Percentiles rank a stretch among this genome's conserved stretches.
Evolutionary conservation across 164 flowering plant genomes (phyloP).

Genomic region (Cinnamomum chago): DNA sequence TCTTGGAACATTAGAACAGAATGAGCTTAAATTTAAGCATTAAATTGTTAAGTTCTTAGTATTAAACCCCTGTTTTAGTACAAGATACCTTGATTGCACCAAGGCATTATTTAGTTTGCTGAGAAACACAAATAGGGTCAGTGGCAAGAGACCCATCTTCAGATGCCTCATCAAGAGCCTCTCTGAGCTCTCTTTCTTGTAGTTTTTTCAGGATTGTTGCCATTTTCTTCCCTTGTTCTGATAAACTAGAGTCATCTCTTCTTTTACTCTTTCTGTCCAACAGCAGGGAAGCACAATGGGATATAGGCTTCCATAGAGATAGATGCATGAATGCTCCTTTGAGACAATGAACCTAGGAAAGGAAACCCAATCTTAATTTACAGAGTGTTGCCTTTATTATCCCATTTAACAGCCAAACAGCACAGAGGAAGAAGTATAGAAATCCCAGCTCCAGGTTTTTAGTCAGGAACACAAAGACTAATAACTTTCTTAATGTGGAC

Average conservation of each 20-base stretch:
- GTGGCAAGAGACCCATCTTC: slow-evolving; percentile 80
- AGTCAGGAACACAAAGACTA: slow-evolving; percentile 12
- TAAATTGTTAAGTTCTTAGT: too few species aligned
- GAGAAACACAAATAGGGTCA: too few species aligned
- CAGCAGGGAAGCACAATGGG: slow-evolving; percentile 76
- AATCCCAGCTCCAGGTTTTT: slow-evolving; percentile 8
- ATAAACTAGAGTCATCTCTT: slow-evolving; percentile 45
- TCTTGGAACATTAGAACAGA: too few species aligned
- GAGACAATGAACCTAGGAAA: slow-evolving; percentile 13
- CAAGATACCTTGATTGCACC: too few species aligned
- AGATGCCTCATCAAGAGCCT: slow-evolving; percentile 89
- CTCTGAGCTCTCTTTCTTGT: slow-evolving; percentile 77
- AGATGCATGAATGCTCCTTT: slow-evolving; percentile 46
- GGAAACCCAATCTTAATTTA: slow-evolving; percentile 1
- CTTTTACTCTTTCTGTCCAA: slow-evolving; percentile 64
- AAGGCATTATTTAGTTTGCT: too few species aligned
- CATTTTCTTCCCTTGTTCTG: slow-evolving; percentile 33
- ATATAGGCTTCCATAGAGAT: slow-evolving; percentile 82
- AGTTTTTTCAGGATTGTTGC: slow-evolving; percentile 54
- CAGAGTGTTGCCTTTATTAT: background rate
- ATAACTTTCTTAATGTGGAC: slow-evolving; percentile 8
- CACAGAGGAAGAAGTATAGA: slow-evolving; percentile 11
- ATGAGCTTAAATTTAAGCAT: too few species aligned
- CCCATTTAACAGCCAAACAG: slow-evolving; percentile 6
- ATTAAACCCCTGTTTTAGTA: too few species aligned